These are phyloP conservation scores for Nemania sp. DNA, from an alignment of 2,329 filamentous ascomycete species.

Conservation along the genomic window DNA sequence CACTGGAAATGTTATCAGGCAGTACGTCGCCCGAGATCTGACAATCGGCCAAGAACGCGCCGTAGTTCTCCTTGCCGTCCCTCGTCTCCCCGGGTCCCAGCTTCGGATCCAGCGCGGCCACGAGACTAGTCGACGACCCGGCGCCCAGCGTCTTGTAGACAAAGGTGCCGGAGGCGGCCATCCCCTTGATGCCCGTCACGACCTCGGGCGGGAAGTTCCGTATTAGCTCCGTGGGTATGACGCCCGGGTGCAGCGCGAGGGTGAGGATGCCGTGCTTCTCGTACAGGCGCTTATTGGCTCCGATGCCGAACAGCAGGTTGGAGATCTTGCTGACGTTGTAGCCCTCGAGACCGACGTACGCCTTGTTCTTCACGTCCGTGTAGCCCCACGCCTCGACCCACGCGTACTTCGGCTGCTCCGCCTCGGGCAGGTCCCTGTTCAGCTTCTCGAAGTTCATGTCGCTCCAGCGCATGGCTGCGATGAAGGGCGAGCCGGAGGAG, in stretches of 20 bases:
- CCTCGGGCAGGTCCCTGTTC: constrained; percentile 41
- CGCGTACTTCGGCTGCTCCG: constrained; percentile 40
- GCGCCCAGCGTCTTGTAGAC: constrained; percentile 26
- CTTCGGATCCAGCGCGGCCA: constrained; percentile 42
- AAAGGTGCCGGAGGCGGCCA: constrained; percentile 11
- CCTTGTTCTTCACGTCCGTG: constrained; percentile 30
- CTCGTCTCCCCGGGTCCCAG: constrained; percentile 30
- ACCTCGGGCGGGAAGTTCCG: constrained; percentile 30
- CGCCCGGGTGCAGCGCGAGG: constrained; percentile 41
- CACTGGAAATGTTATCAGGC: constrained; percentile 34
- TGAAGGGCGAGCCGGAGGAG: constrained; percentile 38
- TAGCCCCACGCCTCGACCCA: constrained; percentile 33
- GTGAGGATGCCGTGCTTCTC: constrained; percentile 42
- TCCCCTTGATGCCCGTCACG: constrained; percentile 18
- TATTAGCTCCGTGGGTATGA: constrained; percentile 41
- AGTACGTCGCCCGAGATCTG: constrained; percentile 39
- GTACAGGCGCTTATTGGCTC: constrained; percentile 36
- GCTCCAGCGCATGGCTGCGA: constrained; percentile 41
- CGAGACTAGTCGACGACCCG: constrained; percentile 38
- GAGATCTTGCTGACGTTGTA: constrained; percentile 45
- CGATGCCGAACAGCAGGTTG: constrained; percentile 42
- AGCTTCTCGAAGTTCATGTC: constrained; percentile 43
- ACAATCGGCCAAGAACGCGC: constrained; percentile 40
- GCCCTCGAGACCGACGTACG: constrained; percentile 40
- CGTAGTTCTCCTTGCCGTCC: constrained; percentile 41